Percentiles rank a stretch among this genome's conserved stretches.
These are phyloP conservation scores for Cerioporus squamosus DNA, from an alignment of 1,284 basidiomycete species.

Conservation along the genomic window DNA sequence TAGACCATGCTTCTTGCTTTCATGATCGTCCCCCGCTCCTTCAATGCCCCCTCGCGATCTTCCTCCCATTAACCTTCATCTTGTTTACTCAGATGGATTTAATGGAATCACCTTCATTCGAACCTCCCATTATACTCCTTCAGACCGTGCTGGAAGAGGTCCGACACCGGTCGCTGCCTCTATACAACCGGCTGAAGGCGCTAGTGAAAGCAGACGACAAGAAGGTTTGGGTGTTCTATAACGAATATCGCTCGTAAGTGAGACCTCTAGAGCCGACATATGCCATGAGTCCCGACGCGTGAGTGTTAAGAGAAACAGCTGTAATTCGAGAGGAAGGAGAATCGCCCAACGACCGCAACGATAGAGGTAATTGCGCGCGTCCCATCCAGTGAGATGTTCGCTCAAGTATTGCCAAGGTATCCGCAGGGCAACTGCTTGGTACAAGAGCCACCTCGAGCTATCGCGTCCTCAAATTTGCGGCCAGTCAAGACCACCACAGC, in stretches of 20 bases:
- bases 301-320: conserved; percentile 68
- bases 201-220: conserved; percentile 84
- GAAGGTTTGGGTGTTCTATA: conserved; percentile 87
- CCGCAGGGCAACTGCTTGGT: conserved; percentile 85
- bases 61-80: not conserved
- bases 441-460: conserved; percentile 71
- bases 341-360: conserved; percentile 91
- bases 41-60: too few relatives aligned
- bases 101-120: conserved; percentile 77
- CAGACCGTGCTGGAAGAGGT: conserved; percentile 98
- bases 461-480: conserved; percentile 58
- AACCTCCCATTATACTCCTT: conserved; percentile 83
- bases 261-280: conserved; percentile 3
- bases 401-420: conserved; percentile 60
- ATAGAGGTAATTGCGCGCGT: conserved; percentile 64
- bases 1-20: not conserved
- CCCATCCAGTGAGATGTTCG: not conserved
- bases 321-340: conserved; percentile 75
- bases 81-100: conserved; percentile 80
- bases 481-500: conserved; percentile 44
- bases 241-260: conserved; percentile 84
- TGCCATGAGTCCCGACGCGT: conserved; percentile 17
- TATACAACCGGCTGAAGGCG: conserved; percentile 90
- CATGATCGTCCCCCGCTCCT: not conserved
- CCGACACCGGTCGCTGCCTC: conserved; percentile 89